These are phyloP conservation scores for Xylaria sp. DNA, from an alignment of 2,329 filamentous ascomycete genomes.

Conservation along the genomic window DNA sequence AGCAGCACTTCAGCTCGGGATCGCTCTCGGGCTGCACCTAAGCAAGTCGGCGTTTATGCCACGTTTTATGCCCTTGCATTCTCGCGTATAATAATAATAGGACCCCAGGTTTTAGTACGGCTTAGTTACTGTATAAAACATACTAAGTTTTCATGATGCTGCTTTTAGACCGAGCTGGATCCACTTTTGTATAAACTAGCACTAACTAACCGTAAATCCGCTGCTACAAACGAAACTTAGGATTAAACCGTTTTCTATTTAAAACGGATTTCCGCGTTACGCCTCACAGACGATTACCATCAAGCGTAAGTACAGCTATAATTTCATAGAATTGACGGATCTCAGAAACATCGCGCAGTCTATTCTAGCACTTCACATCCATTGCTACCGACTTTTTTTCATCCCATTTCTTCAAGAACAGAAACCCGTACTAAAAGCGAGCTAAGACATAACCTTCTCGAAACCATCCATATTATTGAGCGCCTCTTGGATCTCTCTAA, in stretches of 20 bases:
- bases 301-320: too few relatives aligned
- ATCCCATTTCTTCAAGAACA: too few relatives aligned
- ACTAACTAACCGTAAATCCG: not conserved
- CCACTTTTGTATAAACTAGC: not conserved
- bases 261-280: not conserved
- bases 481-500: conserved; percentile 49
- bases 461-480: conserved; percentile 54
- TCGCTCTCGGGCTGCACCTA: not conserved
- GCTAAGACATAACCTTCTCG: conserved; percentile 26
- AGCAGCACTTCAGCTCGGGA: not conserved
- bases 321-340: too few relatives aligned
- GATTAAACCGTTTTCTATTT: not conserved
- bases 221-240: not conserved
- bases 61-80: not conserved
- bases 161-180: not conserved
- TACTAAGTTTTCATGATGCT: too few relatives aligned
- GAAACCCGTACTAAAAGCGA: not conserved
- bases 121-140: too few relatives aligned
- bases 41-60: not conserved
- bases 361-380: too few relatives aligned
- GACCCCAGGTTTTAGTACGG: not conserved
- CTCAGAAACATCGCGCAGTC: too few relatives aligned
- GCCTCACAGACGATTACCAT: too few relatives aligned
- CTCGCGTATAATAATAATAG: not conserved
- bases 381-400: too few relatives aligned